Base-by-base conservation (phyloP, 768 basidiomycete genomes). In the Trametes coccinea region DNA sequence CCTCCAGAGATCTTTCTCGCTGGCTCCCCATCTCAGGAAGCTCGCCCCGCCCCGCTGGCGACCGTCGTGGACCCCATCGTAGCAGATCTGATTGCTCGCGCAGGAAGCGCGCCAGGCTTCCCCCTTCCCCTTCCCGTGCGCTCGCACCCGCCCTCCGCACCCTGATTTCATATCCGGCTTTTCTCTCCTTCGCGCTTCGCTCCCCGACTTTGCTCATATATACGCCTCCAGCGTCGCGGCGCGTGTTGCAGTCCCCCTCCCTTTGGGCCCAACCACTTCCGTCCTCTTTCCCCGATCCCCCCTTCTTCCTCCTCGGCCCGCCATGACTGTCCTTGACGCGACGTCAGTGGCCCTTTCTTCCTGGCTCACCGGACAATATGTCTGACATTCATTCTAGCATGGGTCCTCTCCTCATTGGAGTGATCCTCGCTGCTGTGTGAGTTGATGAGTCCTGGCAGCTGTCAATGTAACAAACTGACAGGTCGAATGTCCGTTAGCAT, bases 361-460 rank as follows among this genome's bases (percentile, higher is more conserved):
- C 5, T 29, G 44, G 14, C 44, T 6, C 22, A 14, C 34, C 4
- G 3, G 2, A 31, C 7, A 4, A 14, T 47, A 2, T 27, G 47
- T 52, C 44, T 49, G 30, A 56, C 43, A 5, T 4, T 34, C 5
- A 13, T 49, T 27, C 34, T 43, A 84, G 82, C 44, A 78, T 82
- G 77, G 82, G 82, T 43, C 81, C 81, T 29, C 75, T 81, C 47
- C 78, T 79, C 56, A 75, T 84, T 61, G 81, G 82, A 46, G 79
- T 82, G 29, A 76, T 84, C 41, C 74, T 75, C 53, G 79, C 81
- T 49, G 80, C 74, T 34, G 71, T 79, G 82, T 80, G 69, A 70
- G 80, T 53, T 33, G 17, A 14, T 30, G 10, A 30, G 17, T 11
- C 37, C 2, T 13, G 13, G 40, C 9, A 27, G 31, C 14, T 3